Conservation (phyloP, 495 filamentous ascomycete genomes). For the Trichoderma virens region DNA sequence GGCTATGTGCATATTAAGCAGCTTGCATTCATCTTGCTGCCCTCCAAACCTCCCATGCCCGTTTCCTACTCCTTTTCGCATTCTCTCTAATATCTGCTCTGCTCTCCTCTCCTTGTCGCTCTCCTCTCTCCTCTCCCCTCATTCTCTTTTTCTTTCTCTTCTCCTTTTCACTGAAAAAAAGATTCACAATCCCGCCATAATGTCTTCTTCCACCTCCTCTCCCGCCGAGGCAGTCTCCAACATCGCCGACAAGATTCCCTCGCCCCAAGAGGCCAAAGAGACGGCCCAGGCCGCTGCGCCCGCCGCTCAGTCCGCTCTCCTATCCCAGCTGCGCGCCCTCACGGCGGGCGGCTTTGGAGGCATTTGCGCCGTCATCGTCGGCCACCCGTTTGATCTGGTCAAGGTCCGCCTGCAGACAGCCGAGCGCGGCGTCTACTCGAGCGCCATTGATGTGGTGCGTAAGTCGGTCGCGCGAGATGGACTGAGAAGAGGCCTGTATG, state of each 20-base stretch:
- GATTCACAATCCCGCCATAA: background rate
- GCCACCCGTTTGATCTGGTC: conserved; percentile 95
- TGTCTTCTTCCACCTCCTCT: background rate
- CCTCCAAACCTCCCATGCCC: background rate
- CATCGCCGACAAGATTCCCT: conserved; percentile 36
- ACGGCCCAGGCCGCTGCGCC: background rate
- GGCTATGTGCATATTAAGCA: background rate
- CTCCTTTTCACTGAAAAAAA: background rate
- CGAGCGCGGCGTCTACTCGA: conserved; percentile 83
- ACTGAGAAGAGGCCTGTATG: conserved; percentile 75
- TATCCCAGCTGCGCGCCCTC: conserved; percentile 61
- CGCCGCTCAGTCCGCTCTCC: conserved; percentile 37
- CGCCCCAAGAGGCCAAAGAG: conserved; percentile 36
- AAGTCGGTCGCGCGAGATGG: conserved; percentile 86
- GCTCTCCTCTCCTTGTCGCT: background rate
- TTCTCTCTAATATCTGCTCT: background rate
- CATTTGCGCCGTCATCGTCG: conserved; percentile 84
- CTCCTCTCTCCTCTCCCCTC: background rate
- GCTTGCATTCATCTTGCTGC: background rate
- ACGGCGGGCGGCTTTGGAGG: conserved; percentile 89
- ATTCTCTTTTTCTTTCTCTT: background rate
- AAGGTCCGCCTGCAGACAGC: conserved; percentile 97
- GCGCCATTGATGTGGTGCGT: conserved; percentile 84
- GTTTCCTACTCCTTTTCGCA: background rate
- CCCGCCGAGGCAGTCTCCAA: conserved; percentile 4